Base-by-base conservation (phyloP, 352 stramenopile genomes). In the Phytophthora colocasiae region DNA sequence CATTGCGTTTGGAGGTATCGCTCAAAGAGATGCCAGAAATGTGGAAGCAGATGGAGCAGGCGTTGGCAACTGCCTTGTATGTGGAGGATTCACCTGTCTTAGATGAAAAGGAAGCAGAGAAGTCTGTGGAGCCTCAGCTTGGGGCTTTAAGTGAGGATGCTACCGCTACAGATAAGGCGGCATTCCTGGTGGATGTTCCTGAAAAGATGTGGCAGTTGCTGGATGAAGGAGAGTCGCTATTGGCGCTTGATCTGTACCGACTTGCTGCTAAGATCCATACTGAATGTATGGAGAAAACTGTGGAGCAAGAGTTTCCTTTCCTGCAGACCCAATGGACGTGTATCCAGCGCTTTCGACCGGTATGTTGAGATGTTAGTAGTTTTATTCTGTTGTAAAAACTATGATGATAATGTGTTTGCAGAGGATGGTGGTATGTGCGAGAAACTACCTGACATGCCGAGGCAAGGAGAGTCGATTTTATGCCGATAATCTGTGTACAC, bases 21-120 rank as follows among this genome's bases (percentile, higher is more conserved):
- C 72, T 96, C 10, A 87, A 92, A 58, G 87, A 96, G 58, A 93
- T 96, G 89, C 85, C 89, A 0, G 66, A 82, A n/a, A 81, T 89
- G 61, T 96, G 89, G 89, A 82, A 82, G 27, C 62, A 73, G 29
- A 85, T 95, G 58, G 83, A 95, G 46, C 57, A 66, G 15, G 53
- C 49, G 44, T 63, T 93, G 6, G 51, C 58, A 0, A 39, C 15
- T 6, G 76, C 81, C 3, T 51, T 93, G 4, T 44, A 68, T 15
- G 44, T 58, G 7, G 61, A 70, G 12, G 34, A 32, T 2, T 38
- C 58, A 29, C 10, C 3, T n/a, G 12, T 19, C 4, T 15, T 41
- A 12, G 26, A 6, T 12, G 32, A 31, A 14, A 9, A 56, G 2
- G 3, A 36, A 2, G 22, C 29, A 32, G n/a, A 31, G 38, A 10